Evolutionary conservation across 1,284 basidiomycete species (phyloP).

Genomic region (Sporisorium scitamineum): DNA sequence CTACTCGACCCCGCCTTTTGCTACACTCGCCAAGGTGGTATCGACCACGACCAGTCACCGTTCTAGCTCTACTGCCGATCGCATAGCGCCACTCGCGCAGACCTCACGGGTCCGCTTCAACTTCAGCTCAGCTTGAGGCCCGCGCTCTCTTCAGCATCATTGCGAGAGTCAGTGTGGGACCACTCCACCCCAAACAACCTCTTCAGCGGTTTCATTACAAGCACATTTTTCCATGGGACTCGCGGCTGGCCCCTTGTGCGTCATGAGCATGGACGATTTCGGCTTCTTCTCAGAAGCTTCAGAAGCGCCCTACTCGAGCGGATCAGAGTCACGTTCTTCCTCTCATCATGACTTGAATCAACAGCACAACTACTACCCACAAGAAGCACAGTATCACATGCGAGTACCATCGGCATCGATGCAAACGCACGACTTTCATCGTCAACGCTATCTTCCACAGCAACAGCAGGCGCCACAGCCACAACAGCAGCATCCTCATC

Average conservation of each 20-base stretch:
- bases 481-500: constrained; percentile 20
- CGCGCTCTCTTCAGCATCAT: background rate
- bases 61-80: too few species aligned
- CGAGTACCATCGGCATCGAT: background rate
- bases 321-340: background rate
- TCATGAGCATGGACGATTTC: constrained; percentile 41
- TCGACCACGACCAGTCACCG: too few species aligned
- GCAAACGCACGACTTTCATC: constrained; percentile 2
- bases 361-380: constrained; percentile 8
- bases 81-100: too few species aligned
- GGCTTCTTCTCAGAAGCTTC: constrained; percentile 40
- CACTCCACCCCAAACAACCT: background rate
- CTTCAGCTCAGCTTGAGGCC: background rate
- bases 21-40: background rate
- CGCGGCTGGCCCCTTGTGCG: constrained; percentile 7
- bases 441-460: constrained; percentile 2
- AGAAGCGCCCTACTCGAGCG: constrained; percentile 16
- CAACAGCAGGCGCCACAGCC: constrained; percentile 12
- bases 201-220: background rate
- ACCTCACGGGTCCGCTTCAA: background rate
- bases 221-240: constrained; percentile 20
- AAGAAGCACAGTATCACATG: background rate
- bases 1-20: background rate
- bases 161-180: background rate
- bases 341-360: constrained; percentile 6